A percentile compares a stretch with the other conserved stretches of the same genome.
These are phyloP conservation scores for Saccharomyces eubayanus DNA, from an alignment of 805 yeast genomes.

Conservation along the genomic window DNA sequence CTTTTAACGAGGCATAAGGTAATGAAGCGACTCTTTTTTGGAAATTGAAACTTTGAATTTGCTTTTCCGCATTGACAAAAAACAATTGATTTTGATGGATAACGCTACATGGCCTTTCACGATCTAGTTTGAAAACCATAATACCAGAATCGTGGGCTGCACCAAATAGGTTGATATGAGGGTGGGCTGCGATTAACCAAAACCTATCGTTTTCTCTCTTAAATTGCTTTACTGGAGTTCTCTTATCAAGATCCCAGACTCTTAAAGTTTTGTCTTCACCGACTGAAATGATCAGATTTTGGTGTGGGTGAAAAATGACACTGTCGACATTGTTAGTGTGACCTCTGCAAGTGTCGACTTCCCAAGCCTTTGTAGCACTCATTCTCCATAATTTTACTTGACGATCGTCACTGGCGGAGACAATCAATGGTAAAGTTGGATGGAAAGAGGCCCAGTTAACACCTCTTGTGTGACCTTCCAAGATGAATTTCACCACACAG, in stretches of 20 bases:
- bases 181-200: slow-evolving; percentile 88
- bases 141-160: slow-evolving; percentile 96
- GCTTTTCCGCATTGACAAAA: slow-evolving; percentile 76
- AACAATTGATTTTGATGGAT: slow-evolving; percentile 76
- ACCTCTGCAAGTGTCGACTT: slow-evolving; percentile 96
- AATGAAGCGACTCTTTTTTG: slow-evolving; percentile 53
- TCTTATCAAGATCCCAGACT: slow-evolving; percentile 91
- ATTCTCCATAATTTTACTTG: slow-evolving; percentile 94
- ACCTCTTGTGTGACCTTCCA: slow-evolving; percentile 97
- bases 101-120: slow-evolving; percentile 71
- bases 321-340: slow-evolving; percentile 90
- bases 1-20: slow-evolving; percentile 77
- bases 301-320: slow-evolving; percentile 86
- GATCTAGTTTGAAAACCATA: slow-evolving; percentile 93
- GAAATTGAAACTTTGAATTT: slow-evolving; percentile 73
- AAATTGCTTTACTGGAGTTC: slow-evolving; percentile 89
- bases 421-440: slow-evolving; percentile 89
- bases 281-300: slow-evolving; percentile 84
- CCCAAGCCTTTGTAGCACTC: slow-evolving; percentile 98
- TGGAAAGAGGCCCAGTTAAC: slow-evolving; percentile 98
- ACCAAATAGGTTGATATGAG: slow-evolving; percentile 84
- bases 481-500: slow-evolving; percentile 87
- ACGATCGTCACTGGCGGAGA: slow-evolving; percentile 93
- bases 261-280: slow-evolving; percentile 94
- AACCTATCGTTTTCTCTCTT: slow-evolving; percentile 90